phyloP scores from a whole-genome alignment of 768 basidiomycete genomes.

The Hebeloma cylindrosporum region DNA sequence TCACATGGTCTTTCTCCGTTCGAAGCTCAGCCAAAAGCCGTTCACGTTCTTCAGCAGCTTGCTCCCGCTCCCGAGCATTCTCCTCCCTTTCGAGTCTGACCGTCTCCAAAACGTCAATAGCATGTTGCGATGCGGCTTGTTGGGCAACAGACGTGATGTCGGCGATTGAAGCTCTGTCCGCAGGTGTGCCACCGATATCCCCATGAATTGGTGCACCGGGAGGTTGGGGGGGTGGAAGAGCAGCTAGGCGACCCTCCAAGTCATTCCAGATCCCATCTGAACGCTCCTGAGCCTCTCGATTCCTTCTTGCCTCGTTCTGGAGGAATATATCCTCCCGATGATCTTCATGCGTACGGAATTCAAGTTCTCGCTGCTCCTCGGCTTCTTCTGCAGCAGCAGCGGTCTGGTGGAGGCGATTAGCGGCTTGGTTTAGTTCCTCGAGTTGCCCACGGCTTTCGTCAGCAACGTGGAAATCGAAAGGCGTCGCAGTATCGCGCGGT shows the following conservation, averaged over 20 bases:
- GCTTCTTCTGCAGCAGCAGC: constrained; percentile 52
- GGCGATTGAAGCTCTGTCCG: constrained; percentile 39
- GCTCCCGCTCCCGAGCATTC: constrained; percentile 53
- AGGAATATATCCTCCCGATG: constrained; percentile 41
- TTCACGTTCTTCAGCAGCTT: constrained; percentile 53
- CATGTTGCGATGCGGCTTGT: constrained; percentile 57
- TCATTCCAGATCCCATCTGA: constrained; percentile 47
- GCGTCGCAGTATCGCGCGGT: constrained; percentile 35
- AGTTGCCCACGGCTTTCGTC: constrained; percentile 53
- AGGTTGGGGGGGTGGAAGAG: constrained; percentile 28
- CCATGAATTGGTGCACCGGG: constrained; percentile 9
- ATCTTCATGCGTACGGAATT: constrained; percentile 66
- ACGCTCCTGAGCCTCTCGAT: constrained; percentile 52
- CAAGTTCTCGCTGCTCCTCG: constrained; percentile 62
- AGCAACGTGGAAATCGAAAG: constrained; percentile 39
- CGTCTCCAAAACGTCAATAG: constrained; percentile 57
- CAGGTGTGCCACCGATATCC: constrained; percentile 22
- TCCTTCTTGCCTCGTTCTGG: constrained; percentile 47
- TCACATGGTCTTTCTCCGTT: constrained; percentile 50
- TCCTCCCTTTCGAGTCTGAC: constrained; percentile 62
- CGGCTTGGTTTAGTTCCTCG: constrained; percentile 57
- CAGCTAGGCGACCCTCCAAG: constrained; percentile 37
- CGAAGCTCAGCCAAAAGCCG: constrained; percentile 41
- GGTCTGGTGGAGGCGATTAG: constrained; percentile 48
- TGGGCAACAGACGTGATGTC: constrained; percentile 42